Evolutionary conservation across 805 yeast genomes (phyloP), one percentile per base, ranked within the genome.

Genomic region (Kodamaea kakaduensis): DNA sequence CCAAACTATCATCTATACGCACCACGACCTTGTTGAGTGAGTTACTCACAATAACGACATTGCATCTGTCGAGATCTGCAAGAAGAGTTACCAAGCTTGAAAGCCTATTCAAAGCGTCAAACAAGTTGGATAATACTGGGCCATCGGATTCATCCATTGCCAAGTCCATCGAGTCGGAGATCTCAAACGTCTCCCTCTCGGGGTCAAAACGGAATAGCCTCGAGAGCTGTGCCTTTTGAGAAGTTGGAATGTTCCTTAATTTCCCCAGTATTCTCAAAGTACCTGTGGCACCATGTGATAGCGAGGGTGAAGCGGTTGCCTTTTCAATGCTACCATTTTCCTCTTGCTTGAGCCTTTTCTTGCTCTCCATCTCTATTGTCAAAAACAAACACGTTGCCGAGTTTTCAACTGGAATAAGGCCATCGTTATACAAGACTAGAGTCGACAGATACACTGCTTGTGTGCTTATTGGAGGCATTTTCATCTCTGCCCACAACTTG

Each of bases 341-440:
- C 62, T 51, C 27, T 47, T 42, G 6, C 43, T 42, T 15, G 28
- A 29, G 20, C n/a, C 37, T 38, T 12, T 34, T 41, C 23, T 39
- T 24, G 34, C 47, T 47, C 5, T 50, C 28, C 27, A 65, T 43
- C 36, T 50, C 50, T 7, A 61, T 56, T 30, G 52, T 50, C 17
- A 67, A 44, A 22, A 67, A 53, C 13, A 67, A 43, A 26, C 61
- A 47, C 8, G 61, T 57, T 2, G 66, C 46, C 7, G 68, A 56
- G 27, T 61, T 58, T 10, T 50, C 23, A 12, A 64, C 42, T 3
- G 70, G 70, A 6, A 64, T 39, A 16, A 63, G 47, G 19, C 53
- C 40, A 34, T 54, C 44, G 36, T 61, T 57, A 32, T 36, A 41
- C n/a, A 45, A 25, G 34, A 50, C 44, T 17, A 56, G 45, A n/a